Evolutionary conservation across 352 stramenopile genomes (phyloP).

Genomic region (Aphanomyces astaci): DNA sequence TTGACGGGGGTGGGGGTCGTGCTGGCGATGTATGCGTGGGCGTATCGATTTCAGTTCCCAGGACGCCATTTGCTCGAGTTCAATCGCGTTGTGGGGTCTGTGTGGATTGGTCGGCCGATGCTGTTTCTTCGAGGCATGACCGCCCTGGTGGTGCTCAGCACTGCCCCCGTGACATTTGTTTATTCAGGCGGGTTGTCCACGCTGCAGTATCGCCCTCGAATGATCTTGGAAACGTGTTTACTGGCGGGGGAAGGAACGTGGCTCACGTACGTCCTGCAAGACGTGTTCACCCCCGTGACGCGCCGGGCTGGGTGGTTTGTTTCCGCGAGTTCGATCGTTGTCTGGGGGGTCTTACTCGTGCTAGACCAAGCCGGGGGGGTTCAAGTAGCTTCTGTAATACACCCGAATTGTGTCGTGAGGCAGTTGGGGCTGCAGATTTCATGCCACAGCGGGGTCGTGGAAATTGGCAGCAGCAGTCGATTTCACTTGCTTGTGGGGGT

Average conservation of each 20-base stretch:
- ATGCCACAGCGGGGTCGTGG: neutral
- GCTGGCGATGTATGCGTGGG: neutral
- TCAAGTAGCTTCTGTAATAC: neutral
- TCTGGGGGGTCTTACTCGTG: neutral
- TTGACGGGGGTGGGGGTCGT: neutral
- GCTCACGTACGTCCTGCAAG: conserved; percentile 6
- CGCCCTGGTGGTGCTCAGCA: conserved; percentile 5
- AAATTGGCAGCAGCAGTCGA: neutral
- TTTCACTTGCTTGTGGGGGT: neutral
- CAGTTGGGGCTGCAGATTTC: neutral
- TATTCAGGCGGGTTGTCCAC: neutral
- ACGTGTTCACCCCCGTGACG: neutral
- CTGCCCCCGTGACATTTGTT: neutral
- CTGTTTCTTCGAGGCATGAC: conserved; percentile 13
- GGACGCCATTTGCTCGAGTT: conserved; percentile 1
- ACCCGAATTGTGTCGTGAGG: neutral
- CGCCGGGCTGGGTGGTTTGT: neutral
- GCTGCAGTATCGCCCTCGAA: neutral
- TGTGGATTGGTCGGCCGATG: conserved; percentile 18
- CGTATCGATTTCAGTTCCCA: neutral
- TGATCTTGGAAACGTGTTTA: neutral
- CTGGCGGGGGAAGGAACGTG: conserved; percentile 14
- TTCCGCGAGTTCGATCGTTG: neutral
- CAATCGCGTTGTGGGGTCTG: conserved; percentile 10
- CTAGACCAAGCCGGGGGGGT: neutral